phyloP scores from a whole-genome alignment of 805 yeast genomes.

The Myxozyma neglecta region DNA sequence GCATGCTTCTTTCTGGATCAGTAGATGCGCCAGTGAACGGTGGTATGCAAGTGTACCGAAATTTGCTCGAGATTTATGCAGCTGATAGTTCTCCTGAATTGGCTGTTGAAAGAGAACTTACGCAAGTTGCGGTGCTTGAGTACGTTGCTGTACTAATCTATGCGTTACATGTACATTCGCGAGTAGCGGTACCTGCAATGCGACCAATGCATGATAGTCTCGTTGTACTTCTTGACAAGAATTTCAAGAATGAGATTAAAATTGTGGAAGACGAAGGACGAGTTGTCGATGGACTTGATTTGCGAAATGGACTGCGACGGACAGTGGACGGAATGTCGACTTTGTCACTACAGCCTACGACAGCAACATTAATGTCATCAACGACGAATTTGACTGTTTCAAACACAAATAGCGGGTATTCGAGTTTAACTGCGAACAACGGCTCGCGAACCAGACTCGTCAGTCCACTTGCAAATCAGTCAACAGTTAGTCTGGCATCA shows the following conservation, averaged over 20 bases:
- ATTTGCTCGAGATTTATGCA: constrained; percentile 49
- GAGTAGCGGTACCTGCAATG: constrained; percentile 57
- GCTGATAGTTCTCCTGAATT: constrained; percentile 5
- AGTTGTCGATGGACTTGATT: constrained; percentile 4
- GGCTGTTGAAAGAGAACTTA: constrained; percentile 1
- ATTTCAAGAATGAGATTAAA: constrained; percentile 64
- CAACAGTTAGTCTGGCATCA: constrained; percentile 70
- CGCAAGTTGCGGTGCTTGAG: constrained; percentile 42
- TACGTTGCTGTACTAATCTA: constrained; percentile 63
- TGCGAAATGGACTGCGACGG: constrained; percentile 21
- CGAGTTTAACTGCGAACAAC: too few species aligned
- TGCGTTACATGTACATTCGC: constrained; percentile 68
- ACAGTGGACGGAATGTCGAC: constrained; percentile 55
- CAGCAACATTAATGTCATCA: background rate
- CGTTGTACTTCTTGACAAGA: constrained; percentile 60
- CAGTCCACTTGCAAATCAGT: constrained; percentile 36
- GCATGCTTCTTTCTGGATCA: constrained; percentile 55
- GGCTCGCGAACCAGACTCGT: too few species aligned
- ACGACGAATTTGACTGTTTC: too few species aligned
- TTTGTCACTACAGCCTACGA: constrained; percentile 49
- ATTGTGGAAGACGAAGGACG: constrained; percentile 13
- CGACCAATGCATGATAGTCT: constrained; percentile 66
- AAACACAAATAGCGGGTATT: too few species aligned
- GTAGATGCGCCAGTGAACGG: constrained; percentile 93
- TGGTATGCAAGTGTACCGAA: constrained; percentile 80